Evolutionary conservation across 805 yeast species (phyloP).

Genomic region (Spathaspora passalidarum): DNA sequence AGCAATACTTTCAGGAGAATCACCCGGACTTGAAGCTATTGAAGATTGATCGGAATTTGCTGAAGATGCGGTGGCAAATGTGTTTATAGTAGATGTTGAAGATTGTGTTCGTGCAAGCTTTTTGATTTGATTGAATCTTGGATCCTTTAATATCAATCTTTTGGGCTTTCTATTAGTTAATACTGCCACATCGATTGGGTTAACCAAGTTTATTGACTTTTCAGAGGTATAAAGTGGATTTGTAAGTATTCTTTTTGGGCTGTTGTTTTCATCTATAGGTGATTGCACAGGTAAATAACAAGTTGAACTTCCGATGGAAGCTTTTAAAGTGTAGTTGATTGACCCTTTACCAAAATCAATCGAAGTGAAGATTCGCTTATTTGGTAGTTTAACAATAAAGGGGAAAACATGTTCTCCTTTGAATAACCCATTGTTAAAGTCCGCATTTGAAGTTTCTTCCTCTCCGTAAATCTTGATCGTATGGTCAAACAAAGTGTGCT

Average conservation of each 20-base stretch:
- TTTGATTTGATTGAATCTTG: slow-evolving; percentile 19
- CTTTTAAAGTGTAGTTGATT: slow-evolving; percentile 61
- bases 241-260: slow-evolving; percentile 21
- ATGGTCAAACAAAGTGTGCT: slow-evolving; percentile 54
- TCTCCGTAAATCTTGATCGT: slow-evolving; percentile 58
- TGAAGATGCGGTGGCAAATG: slow-evolving; percentile 8
- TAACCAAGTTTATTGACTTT: slow-evolving; percentile 55
- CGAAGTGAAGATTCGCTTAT: slow-evolving; percentile 66
- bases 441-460: slow-evolving; percentile 15
- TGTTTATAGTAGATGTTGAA: slow-evolving; percentile 9
- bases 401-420: slow-evolving; percentile 89
- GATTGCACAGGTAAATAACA: slow-evolving; percentile 4
- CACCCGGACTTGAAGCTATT: not conserved
- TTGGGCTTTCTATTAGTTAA: slow-evolving; percentile 69
- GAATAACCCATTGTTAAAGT: slow-evolving; percentile 48
- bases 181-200: slow-evolving; percentile 70
- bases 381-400: slow-evolving; percentile 78
- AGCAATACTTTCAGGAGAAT: not conserved
- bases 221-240: slow-evolving; percentile 47
- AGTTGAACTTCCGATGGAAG: slow-evolving; percentile 34
- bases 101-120: slow-evolving; percentile 8
- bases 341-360: slow-evolving; percentile 86
- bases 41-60: slow-evolving; percentile 17
- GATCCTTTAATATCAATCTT: slow-evolving; percentile 58
- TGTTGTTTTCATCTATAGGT: not conserved